Evolutionary conservation across 768 basidiomycete genomes (phyloP), one percentile per base, ranked within the genome.

Genomic region (Dentipellis sp.): DNA sequence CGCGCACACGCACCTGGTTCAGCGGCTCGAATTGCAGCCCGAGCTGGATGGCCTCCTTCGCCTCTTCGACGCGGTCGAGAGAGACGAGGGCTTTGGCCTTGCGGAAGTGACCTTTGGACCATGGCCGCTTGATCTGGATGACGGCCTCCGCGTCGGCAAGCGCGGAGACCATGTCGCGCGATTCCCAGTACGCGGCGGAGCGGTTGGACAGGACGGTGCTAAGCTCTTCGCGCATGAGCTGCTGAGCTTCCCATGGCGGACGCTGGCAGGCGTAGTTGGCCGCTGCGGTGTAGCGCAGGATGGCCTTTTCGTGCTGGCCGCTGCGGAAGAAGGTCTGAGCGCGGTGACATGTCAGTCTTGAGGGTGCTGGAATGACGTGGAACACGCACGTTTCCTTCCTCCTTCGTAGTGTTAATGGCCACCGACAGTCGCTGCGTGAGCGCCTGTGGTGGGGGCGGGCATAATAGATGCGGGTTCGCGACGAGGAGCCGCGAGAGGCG

Each of bases 81-180:
- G 80, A 91, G 1, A 89, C 73, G 45, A 99, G 74, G 0, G 95
- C 92, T 67, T 91, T 92, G 2, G 91, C 89, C 66, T 89, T 94
- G 57, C 97, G 79, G 76, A 97, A 97, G 69, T 97, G 91, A 0
- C 94, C 97, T 66, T 98, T 99, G 64, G 88, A 82, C 94, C 95
- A 98, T 47, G 83, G 84, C 55, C 84, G 77, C 65, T 92, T 88
- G 52, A 97, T 72, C 60, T 80, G 71, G 42, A 97, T 86, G 65
- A 97, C 93, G 1, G 85, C 84, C 56, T 98, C 94, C 0, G 97
- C 94, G 65, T 99, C 97, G 23, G 84, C 84, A 8, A 94, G 72
- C 4, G 93, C 87, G 21, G 81, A 78, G 52, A 91, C 76, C 62
- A 75, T 86, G 68, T 94, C 91, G 10, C 81, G 82, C 12, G 81